These are phyloP conservation scores for Boletus putidus DNA, from an alignment of 1,284 basidiomycete species.

Conservation along the genomic window DNA sequence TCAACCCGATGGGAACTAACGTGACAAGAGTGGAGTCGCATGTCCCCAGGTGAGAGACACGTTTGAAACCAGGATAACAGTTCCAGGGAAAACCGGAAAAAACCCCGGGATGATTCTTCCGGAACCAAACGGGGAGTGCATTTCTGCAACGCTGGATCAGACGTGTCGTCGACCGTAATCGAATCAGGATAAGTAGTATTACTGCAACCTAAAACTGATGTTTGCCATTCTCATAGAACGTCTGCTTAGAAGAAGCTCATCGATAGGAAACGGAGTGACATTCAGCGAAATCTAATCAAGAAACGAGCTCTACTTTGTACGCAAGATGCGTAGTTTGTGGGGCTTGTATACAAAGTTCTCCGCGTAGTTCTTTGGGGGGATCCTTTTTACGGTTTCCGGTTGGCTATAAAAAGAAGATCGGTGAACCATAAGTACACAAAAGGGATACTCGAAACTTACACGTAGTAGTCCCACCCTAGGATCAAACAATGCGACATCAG, in stretches of 20 bases:
- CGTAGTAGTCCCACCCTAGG: constrained; percentile 74
- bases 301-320: constrained; percentile 78
- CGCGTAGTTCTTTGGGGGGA: constrained; percentile 90
- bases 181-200: background rate
- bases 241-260: background rate
- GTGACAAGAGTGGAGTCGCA: background rate
- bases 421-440: constrained; percentile 6
- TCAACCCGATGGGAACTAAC: background rate
- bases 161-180: background rate
- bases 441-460: constrained; percentile 48
- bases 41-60: background rate
- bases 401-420: constrained; percentile 49
- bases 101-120: background rate
- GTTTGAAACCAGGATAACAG: background rate
- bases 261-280: background rate
- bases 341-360: constrained; percentile 91
- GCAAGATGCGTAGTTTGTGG: constrained; percentile 79
- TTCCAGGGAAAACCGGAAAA: background rate
- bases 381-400: constrained; percentile 63
- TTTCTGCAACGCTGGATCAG: background rate
- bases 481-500: constrained; percentile 1
- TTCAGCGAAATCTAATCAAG: constrained; percentile 14
- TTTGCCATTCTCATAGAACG: background rate
- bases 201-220: too few relatives aligned
- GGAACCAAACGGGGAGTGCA: background rate